A percentile compares a stretch with the other conserved stretches of the same genome.
Evolutionary conservation across 257 asterid genomes (phyloP).

Genomic region (Cinchona pubescens): DNA sequence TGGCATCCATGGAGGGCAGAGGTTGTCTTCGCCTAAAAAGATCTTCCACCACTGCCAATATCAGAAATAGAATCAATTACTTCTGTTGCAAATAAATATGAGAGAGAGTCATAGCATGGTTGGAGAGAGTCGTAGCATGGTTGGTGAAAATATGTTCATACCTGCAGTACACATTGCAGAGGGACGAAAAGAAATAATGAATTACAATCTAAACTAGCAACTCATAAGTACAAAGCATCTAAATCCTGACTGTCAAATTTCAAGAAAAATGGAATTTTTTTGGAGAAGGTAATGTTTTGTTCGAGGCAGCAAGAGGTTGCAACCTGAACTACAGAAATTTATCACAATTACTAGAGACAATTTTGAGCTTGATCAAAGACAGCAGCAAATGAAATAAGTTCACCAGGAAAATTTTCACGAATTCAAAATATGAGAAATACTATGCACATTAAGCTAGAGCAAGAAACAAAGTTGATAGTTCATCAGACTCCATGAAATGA

Average conservation of each 20-base stretch:
- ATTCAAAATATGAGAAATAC: background rate
- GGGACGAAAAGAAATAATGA: background rate
- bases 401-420: background rate
- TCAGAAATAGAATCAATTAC: background rate
- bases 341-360: no score
- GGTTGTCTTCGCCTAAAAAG: conserved; percentile 93
- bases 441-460: background rate
- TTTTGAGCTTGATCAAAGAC: no score
- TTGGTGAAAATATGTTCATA: background rate
- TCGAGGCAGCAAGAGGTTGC: no score
- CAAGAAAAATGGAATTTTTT: no score
- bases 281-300: no score
- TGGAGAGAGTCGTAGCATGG: no score
- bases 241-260: no score
- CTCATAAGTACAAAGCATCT: background rate
- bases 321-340: no score
- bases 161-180: background rate
- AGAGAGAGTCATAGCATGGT: background rate
- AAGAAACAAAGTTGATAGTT: background rate
- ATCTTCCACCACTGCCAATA: conserved; percentile 92
- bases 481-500: background rate
- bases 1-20: conserved; percentile 93
- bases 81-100: conserved; percentile 2
- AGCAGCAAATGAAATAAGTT: no score
- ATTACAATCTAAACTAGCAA: background rate